Percentiles rank a stretch among this genome's conserved stretches.
These are phyloP conservation scores for Ophiostoma novo-ulmi DNA, from an alignment of 2,329 filamentous ascomycete species.

Conservation along the genomic window DNA sequence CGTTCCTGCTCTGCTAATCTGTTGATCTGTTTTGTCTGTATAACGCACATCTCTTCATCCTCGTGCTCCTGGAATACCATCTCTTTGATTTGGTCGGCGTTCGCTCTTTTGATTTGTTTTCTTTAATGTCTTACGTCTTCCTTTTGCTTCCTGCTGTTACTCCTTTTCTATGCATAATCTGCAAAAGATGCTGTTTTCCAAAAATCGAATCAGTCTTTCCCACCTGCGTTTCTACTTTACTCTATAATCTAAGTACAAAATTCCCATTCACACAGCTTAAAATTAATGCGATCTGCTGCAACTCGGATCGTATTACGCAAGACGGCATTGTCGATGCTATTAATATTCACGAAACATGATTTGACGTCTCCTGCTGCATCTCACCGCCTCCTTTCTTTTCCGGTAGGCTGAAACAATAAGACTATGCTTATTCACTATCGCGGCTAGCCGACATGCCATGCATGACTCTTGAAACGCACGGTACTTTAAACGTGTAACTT, in stretches of 20 bases:
- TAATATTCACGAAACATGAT: slow-evolving; percentile 6
- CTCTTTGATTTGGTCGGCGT: background rate
- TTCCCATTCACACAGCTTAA: background rate
- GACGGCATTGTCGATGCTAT: background rate
- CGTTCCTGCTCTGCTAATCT: background rate
- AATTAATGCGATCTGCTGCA: background rate
- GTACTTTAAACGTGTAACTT: background rate
- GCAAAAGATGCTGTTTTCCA: background rate
- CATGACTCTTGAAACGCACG: background rate
- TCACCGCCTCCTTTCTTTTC: background rate
- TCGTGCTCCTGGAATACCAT: background rate
- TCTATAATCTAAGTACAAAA: background rate
- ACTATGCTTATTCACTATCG: background rate
- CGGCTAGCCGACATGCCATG: background rate
- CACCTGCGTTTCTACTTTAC: background rate
- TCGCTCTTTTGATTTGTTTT: background rate
- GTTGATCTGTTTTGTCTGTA: background rate
- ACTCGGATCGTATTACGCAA: background rate
- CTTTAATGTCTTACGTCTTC: background rate
- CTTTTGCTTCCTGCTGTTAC: background rate
- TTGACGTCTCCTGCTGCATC: background rate
- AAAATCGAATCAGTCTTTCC: background rate
- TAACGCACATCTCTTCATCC: background rate
- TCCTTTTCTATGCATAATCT: background rate
- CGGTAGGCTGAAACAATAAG: background rate